Base-by-base conservation (phyloP, 495 filamentous ascomycete genomes). In the Penicillium alfredii region DNA sequence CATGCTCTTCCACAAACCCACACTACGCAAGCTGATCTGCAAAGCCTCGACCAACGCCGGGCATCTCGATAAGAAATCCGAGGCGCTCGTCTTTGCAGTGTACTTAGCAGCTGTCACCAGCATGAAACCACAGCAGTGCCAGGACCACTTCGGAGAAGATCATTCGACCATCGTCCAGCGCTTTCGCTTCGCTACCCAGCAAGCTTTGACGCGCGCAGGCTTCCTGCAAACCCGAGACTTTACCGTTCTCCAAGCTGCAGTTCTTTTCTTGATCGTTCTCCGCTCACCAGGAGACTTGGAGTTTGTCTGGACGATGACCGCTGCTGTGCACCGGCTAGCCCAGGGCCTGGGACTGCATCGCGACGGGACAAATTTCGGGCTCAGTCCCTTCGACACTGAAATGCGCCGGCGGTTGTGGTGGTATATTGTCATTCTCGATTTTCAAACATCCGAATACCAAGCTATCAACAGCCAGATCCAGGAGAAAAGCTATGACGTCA, bases 401-500 rank as follows among this genome's bases (percentile, higher is more conserved):
- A 62, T 86, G 7, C 76, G 84, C 3, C 76, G 84, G 4, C 51
- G 85, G 3, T 66, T 86, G 14, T 88, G 83, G 84, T 80, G 84
- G 54, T 77, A 86, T 47, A 67, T 88, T 7, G 84, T 78, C 52
- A 77, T 83, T 43, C 69, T 88, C 7, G 84, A 88, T 56, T 77
- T 85, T 29, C 71, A 80, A 16, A 81, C 80, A 0, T 81, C 79
- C 43, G 83, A 88, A 55, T 73, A 78, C 12, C 79, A 82, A 43
- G 83, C 77, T 8, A 80, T 80, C 5, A 75, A 23, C 6, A 23
- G 5, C 73, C 21, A 79, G 76, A 79, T 88, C 9, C 53, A 72
- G 8, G 75, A 80, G 17, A 55, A 69, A 18, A 64, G 68, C 5
- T 89, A 79, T 42, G 86, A 90, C 45, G 88, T 79, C 0, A 57